Evolutionary conservation across 78 protist genomes (phyloP).

Genomic region (Mastigamoeba balamuthi): DNA sequence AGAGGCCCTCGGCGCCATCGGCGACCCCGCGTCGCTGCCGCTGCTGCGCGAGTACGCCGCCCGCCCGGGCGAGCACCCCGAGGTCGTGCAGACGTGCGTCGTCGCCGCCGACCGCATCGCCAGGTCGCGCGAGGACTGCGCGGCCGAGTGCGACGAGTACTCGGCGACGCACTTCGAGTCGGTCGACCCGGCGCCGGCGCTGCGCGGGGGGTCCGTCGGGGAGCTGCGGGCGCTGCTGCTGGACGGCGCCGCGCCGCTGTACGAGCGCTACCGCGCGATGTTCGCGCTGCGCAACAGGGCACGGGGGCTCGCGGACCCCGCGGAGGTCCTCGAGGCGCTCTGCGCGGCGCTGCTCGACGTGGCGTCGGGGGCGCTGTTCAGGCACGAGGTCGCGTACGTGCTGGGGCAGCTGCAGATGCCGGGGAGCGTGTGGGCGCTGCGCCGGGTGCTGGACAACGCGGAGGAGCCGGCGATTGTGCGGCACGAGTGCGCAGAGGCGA

Average conservation of each 20-base stretch:
- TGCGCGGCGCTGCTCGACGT: conserved; percentile 20
- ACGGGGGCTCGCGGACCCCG: no score
- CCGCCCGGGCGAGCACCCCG: conserved; percentile 12
- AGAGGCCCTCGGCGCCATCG: conserved; percentile 72
- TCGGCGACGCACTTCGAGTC: no score
- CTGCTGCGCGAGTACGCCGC: background rate
- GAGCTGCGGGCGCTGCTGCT: conserved; percentile 12
- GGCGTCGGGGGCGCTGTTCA: conserved; percentile 24
- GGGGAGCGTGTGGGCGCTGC: conserved; percentile 16
- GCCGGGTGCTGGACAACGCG: conserved; percentile 14
- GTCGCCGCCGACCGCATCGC: conserved; percentile 22
- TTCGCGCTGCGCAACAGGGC: conserved; percentile 42
- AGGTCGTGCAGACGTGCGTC: conserved; percentile 49
- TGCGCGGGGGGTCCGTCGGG: background rate
- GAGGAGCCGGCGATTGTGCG: conserved; percentile 60
- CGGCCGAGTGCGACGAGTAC: no score
- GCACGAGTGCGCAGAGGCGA: conserved; percentile 74
- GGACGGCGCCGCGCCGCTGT: conserved; percentile 14
- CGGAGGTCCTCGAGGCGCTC: conserved; percentile 18
- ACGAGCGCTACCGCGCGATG: conserved; percentile 46
- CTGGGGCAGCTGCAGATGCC: conserved; percentile 66
- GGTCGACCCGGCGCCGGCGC: conserved; percentile 46
- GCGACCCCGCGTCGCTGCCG: background rate
- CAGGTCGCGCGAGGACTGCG: no score
- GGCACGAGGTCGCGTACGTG: conserved; percentile 72